Evolutionary conservation across 2,329 filamentous ascomycete species (phyloP).

Genomic region (Monilinia fructigena): DNA sequence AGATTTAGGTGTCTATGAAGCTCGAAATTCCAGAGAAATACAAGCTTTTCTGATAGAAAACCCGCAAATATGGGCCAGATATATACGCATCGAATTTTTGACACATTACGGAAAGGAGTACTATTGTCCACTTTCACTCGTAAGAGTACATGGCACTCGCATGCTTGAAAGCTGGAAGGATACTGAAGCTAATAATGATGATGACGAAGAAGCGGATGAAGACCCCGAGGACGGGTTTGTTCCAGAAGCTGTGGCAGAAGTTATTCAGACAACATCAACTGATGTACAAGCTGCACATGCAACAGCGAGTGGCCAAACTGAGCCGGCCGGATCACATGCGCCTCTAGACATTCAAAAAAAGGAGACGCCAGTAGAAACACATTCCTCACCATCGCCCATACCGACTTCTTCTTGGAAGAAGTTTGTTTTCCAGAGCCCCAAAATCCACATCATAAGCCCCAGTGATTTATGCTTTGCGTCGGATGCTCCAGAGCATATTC

Average conservation of each 20-base stretch:
- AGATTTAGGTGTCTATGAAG: slow-evolving; percentile 82
- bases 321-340: slow-evolving; percentile 13
- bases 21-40: slow-evolving; percentile 87
- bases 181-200: slow-evolving; percentile 68
- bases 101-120: slow-evolving; percentile 95
- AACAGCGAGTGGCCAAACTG: neutral
- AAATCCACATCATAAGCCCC: neutral
- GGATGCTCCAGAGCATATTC: slow-evolving; percentile 18
- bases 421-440: neutral
- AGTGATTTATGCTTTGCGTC: slow-evolving; percentile 18
- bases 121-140: slow-evolving; percentile 87
- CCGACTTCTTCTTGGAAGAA: slow-evolving; percentile 14
- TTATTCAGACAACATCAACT: slow-evolving; percentile 32
- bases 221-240: slow-evolving; percentile 33
- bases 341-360: neutral
- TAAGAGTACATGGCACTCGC: slow-evolving; percentile 88
- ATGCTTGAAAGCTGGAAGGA: slow-evolving; percentile 94
- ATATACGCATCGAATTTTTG: slow-evolving; percentile 86
- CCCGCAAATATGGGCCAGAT: slow-evolving; percentile 92
- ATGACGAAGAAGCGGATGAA: slow-evolving; percentile 42
- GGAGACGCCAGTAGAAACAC: slow-evolving; percentile 6
- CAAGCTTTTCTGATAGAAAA: slow-evolving; percentile 94
- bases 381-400: neutral
- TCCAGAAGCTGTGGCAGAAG: slow-evolving; percentile 41
- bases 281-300: slow-evolving; percentile 24